Evolutionary conservation across 768 basidiomycete genomes (phyloP).

Genomic region (Neoboletus subvelutipes): DNA sequence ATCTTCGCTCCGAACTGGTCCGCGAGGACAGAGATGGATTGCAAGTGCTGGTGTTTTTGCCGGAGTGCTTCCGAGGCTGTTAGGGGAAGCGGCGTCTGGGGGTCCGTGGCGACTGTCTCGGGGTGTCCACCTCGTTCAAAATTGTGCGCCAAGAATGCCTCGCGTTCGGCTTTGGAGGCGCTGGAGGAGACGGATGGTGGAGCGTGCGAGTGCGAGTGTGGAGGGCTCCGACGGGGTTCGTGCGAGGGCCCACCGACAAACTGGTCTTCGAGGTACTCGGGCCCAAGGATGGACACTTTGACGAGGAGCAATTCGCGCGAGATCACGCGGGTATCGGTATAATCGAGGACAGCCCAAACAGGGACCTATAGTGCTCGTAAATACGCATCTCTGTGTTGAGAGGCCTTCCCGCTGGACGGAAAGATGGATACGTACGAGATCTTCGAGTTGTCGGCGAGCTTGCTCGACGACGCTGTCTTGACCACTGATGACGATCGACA

Average conservation of each 20-base stretch:
- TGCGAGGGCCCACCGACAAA: constrained; percentile 82
- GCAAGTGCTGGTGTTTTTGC: constrained; percentile 84
- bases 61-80: constrained; percentile 87
- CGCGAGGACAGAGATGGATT: constrained; percentile 82
- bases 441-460: constrained; percentile 92
- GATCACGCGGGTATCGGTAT: constrained; percentile 89
- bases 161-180: constrained; percentile 63
- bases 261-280: constrained; percentile 94
- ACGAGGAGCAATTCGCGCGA: constrained; percentile 91
- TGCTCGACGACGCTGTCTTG: constrained; percentile 99
- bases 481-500: constrained; percentile 96
- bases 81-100: constrained; percentile 42
- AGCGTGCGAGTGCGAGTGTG: constrained; percentile 3
- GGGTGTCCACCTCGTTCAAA: constrained; percentile 64
- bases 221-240: constrained; percentile 53
- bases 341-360: constrained; percentile 99
- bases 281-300: constrained; percentile 96
- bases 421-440: constrained; percentile 65
- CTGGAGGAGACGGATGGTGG: constrained; percentile 15
- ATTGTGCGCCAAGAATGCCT: constrained; percentile 69
- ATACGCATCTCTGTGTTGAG: neutral
- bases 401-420: neutral
- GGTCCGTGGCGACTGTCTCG: constrained; percentile 22
- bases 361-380: constrained; percentile 64
- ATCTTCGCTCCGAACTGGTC: constrained; percentile 89